Evolutionary conservation across 169 alveolate species (phyloP).

Genomic region (Cryptosporidium ryanae): DNA sequence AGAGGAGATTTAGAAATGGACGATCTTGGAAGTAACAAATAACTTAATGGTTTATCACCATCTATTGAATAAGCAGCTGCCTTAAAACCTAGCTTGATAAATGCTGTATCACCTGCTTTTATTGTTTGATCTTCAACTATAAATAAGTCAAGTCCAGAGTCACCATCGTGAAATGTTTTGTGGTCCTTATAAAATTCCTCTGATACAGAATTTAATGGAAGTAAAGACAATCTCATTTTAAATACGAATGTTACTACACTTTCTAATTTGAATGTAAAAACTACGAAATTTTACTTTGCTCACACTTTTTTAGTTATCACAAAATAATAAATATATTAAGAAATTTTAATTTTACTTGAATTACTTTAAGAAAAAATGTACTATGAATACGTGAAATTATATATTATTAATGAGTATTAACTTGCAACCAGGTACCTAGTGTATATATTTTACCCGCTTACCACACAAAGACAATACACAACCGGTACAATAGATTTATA

Average conservation of each 20-base stretch:
- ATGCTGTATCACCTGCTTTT: constrained; percentile 86
- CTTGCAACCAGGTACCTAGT: too few species aligned
- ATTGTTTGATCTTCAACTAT: constrained; percentile 85
- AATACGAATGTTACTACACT: not conserved
- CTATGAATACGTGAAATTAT: too few species aligned
- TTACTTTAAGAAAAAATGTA: too few species aligned
- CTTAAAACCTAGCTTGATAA: constrained; percentile 86
- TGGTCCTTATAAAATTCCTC: constrained; percentile 81
- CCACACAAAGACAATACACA: too few species aligned
- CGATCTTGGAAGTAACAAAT: constrained; percentile 88
- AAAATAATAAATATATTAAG: too few species aligned
- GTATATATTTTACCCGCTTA: too few species aligned
- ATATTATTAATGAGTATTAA: too few species aligned
- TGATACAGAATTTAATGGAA: constrained; percentile 76
- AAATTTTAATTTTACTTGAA: too few species aligned
- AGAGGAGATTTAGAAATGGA: constrained; percentile 91
- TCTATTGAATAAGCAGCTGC: constrained; percentile 86
- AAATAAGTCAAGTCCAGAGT: constrained; percentile 90
- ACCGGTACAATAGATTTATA: too few species aligned
- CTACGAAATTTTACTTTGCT: too few species aligned
- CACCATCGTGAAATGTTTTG: constrained; percentile 88
- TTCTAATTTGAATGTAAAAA: not conserved
- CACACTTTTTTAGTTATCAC: too few species aligned
- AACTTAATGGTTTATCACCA: constrained; percentile 64
- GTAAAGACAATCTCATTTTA: constrained; percentile 19